Conservation (phyloP, 441 rosid genomes). For the Bruguiera hainesii region DNA sequence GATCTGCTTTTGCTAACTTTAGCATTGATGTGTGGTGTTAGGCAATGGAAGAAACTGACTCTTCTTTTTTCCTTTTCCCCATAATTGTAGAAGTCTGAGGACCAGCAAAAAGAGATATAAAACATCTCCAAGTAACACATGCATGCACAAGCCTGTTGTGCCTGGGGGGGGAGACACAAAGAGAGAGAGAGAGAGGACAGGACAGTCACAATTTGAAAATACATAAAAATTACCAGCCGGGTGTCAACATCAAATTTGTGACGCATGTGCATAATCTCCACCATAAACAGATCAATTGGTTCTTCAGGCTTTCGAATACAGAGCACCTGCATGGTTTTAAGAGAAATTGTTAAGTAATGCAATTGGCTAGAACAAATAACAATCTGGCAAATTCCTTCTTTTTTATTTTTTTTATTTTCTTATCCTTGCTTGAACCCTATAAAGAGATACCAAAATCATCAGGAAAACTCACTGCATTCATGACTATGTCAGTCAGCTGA, state of each 20-base stretch:
- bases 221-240: conserved; percentile 49
- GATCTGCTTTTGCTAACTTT: too few species aligned
- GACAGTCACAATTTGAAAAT: not conserved
- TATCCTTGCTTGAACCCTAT: not conserved
- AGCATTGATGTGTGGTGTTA: too few species aligned
- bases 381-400: too few species aligned
- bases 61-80: too few species aligned
- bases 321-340: conserved; percentile 52
- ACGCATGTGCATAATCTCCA: conserved; percentile 98
- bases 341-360: not conserved
- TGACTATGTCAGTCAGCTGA: conserved; percentile 83
- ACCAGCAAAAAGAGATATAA: too few species aligned
- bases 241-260: conserved; percentile 96
- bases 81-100: too few species aligned
- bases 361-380: conserved; percentile 1
- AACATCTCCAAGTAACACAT: not conserved
- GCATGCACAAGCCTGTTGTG: not conserved
- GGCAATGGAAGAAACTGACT: too few species aligned
- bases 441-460: not conserved
- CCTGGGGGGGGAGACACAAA: not conserved
- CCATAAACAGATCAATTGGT: conserved; percentile 89
- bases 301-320: conserved; percentile 84
- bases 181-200: not conserved
- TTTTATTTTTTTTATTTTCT: too few species aligned
- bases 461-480: conserved; percentile 58